Base-by-base conservation (phyloP, 129 eudicot genomes). In the Flaveria robusta region DNA sequence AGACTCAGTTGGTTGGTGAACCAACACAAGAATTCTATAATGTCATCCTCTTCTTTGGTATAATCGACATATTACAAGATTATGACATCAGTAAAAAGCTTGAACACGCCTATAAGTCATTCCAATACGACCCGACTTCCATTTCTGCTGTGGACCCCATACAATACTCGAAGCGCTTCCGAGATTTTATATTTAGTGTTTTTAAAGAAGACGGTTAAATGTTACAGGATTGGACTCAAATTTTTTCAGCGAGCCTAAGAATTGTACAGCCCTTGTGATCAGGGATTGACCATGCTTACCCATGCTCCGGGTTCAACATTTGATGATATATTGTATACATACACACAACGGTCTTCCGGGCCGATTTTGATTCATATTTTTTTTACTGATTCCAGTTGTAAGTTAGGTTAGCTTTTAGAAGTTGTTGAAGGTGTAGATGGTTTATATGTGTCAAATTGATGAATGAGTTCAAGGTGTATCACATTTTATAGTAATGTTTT, bases 1-100 rank as follows among this genome's bases (percentile, higher is more conserved):
- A 91, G 73, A 49, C 45, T 37, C 93, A 86, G 23, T 59, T 88
- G 68, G 91, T 88, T 3, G 90, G 90, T 49, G 92, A 88, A 56
- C 90, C 93, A 71, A 86, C 90, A 0, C 95, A 91, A 31, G 88
- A 86, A 56, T 85, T 64, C 47, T 82, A 79, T 20, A 85, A 87
- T 14, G 95, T 85, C 37, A 69, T 83, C 82, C 77, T 91, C 11
- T 82, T 82, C 51, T 88, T 91, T 67, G 90, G 97, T 58, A 91
- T 91, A 39, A 91, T 91, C 1, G 97, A 91, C 68, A 91, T 91
- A 79, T 79, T 91, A 66, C 97, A 91, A 85, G 91, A 91, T 82
- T 91, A 91, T 31, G 97, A 91, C 77, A 91, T 91, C 50, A 86
- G 84, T 81, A 91, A 91, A 82, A 91, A 91, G 89, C 88, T 91